Conservation (phyloP, 1,139 yeast species). For the Sugiyamaella sp. region DNA sequence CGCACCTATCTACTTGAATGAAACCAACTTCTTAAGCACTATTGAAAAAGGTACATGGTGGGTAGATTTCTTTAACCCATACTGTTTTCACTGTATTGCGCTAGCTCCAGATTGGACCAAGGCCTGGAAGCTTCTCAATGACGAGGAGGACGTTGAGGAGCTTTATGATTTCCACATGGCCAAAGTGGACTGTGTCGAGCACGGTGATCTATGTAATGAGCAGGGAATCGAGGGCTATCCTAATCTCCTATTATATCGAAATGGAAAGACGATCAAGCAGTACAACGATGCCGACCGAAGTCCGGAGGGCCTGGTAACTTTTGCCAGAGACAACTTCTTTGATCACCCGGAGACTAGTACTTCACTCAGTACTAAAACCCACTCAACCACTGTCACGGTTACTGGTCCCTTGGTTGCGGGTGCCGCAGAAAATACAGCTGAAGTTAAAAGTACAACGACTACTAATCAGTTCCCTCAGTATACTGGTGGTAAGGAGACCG, state of each 20-base stretch:
- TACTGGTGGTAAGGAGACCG: slow-evolving; percentile 24
- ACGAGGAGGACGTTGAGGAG: slow-evolving; percentile 29
- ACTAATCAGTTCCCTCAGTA: slow-evolving; percentile 23
- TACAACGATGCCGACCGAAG: slow-evolving; percentile 27
- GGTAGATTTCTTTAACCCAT: slow-evolving; percentile 48
- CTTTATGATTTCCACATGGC: slow-evolving; percentile 41
- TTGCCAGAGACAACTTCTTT: slow-evolving; percentile 15
- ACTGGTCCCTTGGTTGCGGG: not conserved
- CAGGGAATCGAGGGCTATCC: slow-evolving; percentile 42
- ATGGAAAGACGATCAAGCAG: slow-evolving; percentile 40
- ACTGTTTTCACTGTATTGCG: slow-evolving; percentile 45
- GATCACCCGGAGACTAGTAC: slow-evolving; percentile 12
- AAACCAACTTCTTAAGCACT: slow-evolving; percentile 26
- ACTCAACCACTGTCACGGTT: not conserved
- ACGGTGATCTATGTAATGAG: slow-evolving; percentile 46
- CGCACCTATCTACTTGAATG: slow-evolving; percentile 6
- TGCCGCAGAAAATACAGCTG: too few species aligned
- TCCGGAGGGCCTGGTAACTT: slow-evolving; percentile 23
- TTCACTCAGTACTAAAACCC: not conserved
- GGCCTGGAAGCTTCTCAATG: slow-evolving; percentile 33
- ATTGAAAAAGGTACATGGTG: slow-evolving; percentile 42
- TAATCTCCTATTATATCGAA: slow-evolving; percentile 39
- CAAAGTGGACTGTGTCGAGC: slow-evolving; percentile 45
- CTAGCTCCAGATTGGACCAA: slow-evolving; percentile 47
- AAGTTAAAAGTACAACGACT: too few species aligned